Evolutionary conservation across 2,329 filamentous ascomycete species (phyloP).

Genomic region (Aspergillus piperis): DNA sequence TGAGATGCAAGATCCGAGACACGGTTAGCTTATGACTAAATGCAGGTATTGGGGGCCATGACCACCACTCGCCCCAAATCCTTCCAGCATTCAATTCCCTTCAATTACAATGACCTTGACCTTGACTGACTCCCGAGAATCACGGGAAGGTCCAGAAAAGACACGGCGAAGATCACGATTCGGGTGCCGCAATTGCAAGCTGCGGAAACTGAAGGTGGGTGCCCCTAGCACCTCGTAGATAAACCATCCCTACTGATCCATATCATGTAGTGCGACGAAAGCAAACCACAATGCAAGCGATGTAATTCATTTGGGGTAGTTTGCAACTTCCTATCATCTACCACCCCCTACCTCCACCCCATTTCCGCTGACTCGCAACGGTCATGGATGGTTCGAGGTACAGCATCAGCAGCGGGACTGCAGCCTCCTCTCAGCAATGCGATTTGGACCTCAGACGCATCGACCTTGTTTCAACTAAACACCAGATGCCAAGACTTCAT

Average conservation of each 20-base stretch:
- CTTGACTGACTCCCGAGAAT: not conserved
- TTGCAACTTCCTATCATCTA: constrained; percentile 45
- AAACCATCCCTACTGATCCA: too few relatives aligned
- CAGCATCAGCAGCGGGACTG: constrained; percentile 17
- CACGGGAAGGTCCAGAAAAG: not conserved
- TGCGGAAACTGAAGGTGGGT: constrained; percentile 52
- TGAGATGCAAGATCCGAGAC: not conserved
- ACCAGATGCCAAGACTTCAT: constrained; percentile 47
- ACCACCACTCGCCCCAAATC: not conserved
- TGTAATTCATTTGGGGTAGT: constrained; percentile 49
- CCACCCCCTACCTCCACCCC: constrained; percentile 43
- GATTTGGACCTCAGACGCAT: constrained; percentile 41
- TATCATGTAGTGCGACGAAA: constrained; percentile 50
- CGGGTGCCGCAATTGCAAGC: constrained; percentile 56
- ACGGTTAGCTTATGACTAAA: not conserved
- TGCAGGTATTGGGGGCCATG: not conserved
- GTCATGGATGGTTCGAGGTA: constrained; percentile 20
- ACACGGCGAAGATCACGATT: constrained; percentile 43
- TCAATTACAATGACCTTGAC: constrained; percentile 12
- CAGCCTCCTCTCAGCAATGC: constrained; percentile 30
- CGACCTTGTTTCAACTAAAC: constrained; percentile 38
- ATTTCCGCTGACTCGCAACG: constrained; percentile 24
- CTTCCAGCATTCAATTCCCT: not conserved
- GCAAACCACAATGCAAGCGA: constrained; percentile 46
- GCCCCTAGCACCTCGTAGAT: constrained; percentile 1